Conservation (phyloP, 805 yeast species). For the Teunomyces kruisii region DNA sequence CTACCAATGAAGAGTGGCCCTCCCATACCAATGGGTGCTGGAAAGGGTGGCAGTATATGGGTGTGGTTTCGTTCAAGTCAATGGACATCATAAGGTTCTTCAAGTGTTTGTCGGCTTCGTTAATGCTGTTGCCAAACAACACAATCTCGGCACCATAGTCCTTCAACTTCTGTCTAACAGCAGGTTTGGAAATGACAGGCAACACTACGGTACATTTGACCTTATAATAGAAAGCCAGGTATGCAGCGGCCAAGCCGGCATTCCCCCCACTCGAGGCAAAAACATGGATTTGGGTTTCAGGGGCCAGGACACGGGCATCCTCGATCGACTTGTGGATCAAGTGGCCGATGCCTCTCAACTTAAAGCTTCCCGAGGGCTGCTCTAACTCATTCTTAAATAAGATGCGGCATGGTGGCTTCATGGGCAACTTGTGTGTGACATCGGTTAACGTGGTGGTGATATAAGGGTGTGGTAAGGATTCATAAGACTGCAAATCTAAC, state of each 20-base stretch:
- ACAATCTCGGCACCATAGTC: constrained; percentile 52
- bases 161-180: constrained; percentile 46
- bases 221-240: constrained; percentile 36
- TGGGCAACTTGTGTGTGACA: constrained; percentile 28
- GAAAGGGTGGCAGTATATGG: constrained; percentile 57
- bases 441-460: constrained; percentile 40
- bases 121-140: constrained; percentile 45
- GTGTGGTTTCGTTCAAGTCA: constrained; percentile 19
- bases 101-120: constrained; percentile 51
- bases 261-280: constrained; percentile 58
- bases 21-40: constrained; percentile 53
- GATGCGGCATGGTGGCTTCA: constrained; percentile 36
- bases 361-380: constrained; percentile 60
- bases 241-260: constrained; percentile 57
- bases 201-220: constrained; percentile 61
- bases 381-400: constrained; percentile 50
- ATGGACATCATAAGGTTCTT: constrained; percentile 21
- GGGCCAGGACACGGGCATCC: constrained; percentile 18
- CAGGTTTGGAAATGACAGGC: constrained; percentile 48
- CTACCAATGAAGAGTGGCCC: constrained; percentile 51
- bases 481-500: constrained; percentile 6
- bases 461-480: constrained; percentile 18
- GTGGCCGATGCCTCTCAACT: constrained; percentile 55
- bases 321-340: constrained; percentile 36
- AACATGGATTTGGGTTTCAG: constrained; percentile 35